phyloP scores from a whole-genome alignment of 495 filamentous ascomycete species.

The Penicillium verhagenii region DNA sequence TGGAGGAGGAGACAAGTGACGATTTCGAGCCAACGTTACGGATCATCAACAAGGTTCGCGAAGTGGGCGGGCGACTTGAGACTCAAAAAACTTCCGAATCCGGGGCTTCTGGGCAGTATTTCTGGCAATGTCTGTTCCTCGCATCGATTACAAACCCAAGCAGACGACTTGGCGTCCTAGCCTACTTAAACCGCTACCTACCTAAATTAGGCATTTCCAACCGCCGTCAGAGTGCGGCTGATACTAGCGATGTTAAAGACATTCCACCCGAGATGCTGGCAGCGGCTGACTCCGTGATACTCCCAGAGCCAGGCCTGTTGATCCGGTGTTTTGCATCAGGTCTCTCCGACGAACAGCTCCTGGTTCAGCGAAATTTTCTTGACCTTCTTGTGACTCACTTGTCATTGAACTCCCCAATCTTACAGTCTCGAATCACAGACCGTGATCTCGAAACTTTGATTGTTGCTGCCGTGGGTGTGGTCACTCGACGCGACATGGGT shows the following conservation, averaged over 20 bases:
- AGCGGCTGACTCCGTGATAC: slow-evolving; percentile 70
- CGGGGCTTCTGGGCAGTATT: slow-evolving; percentile 74
- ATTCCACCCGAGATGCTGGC: slow-evolving; percentile 32
- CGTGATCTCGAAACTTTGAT: slow-evolving; percentile 79
- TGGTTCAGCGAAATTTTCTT: slow-evolving; percentile 91
- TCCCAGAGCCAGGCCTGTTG: slow-evolving; percentile 89
- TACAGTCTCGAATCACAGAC: slow-evolving; percentile 68
- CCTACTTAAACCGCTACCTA: slow-evolving; percentile 76
- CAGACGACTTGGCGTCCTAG: slow-evolving; percentile 79
- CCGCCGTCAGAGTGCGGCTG: slow-evolving; percentile 32
- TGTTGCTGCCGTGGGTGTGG: slow-evolving; percentile 78
- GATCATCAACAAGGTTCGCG: slow-evolving; percentile 74
- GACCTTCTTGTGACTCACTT: slow-evolving; percentile 90
- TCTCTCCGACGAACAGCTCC: slow-evolving; percentile 80
- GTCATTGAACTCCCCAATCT: slow-evolving; percentile 79
- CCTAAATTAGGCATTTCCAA: slow-evolving; percentile 62
- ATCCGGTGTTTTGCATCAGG: slow-evolving; percentile 89
- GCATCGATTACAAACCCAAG: slow-evolving; percentile 85
- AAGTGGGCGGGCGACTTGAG: slow-evolving; percentile 56
- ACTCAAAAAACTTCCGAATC: slow-evolving; percentile 44
- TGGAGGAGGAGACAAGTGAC: slow-evolving; percentile 95
- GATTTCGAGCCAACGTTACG: slow-evolving; percentile 88
- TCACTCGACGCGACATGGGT: slow-evolving; percentile 89
- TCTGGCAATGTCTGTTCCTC: slow-evolving; percentile 98
- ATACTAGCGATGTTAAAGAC: slow-evolving; percentile 20